A percentile compares a stretch with the other conserved stretches of the same genome.
These are phyloP conservation scores for Penicillium italicum DNA, from an alignment of 2,329 filamentous ascomycete genomes.

Conservation along the genomic window DNA sequence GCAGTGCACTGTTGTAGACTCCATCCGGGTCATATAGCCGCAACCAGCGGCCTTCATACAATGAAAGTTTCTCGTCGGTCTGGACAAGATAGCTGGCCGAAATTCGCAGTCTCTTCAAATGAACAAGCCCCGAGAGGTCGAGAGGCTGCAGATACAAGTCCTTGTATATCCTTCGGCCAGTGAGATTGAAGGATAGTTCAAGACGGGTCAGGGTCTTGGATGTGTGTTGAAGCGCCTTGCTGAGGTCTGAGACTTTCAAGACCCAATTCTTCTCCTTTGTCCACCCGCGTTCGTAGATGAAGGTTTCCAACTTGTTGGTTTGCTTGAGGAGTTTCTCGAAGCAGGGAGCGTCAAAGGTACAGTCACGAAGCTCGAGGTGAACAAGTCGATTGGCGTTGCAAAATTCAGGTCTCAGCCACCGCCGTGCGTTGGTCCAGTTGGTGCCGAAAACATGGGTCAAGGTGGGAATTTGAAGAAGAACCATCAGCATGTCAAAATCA, in stretches of 20 bases:
- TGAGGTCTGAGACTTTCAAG: not conserved
- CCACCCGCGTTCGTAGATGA: not conserved
- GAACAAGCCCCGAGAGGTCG: not conserved
- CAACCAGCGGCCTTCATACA: no score
- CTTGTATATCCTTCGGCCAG: not conserved
- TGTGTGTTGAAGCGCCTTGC: not conserved
- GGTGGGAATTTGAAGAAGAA: not conserved
- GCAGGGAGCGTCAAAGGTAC: not conserved
- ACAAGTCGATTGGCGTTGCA: not conserved
- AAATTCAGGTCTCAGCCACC: not conserved
- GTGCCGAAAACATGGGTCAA: not conserved
- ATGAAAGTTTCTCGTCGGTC: not conserved
- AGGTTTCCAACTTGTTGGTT: not conserved
- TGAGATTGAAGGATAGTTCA: not conserved
- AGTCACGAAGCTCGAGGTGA: not conserved
- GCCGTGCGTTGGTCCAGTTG: not conserved
- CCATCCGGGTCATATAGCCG: not conserved
- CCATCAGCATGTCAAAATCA: not conserved
- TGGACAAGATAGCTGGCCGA: not conserved
- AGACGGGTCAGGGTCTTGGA: not conserved
- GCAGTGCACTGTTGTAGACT: not conserved
- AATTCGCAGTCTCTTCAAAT: not conserved
- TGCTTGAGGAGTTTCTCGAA: not conserved
- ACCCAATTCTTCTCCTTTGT: not conserved
- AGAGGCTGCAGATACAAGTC: not conserved